Evolutionary conservation across 208 protist genomes (phyloP).

Genomic region (Leptomonas seymouri): DNA sequence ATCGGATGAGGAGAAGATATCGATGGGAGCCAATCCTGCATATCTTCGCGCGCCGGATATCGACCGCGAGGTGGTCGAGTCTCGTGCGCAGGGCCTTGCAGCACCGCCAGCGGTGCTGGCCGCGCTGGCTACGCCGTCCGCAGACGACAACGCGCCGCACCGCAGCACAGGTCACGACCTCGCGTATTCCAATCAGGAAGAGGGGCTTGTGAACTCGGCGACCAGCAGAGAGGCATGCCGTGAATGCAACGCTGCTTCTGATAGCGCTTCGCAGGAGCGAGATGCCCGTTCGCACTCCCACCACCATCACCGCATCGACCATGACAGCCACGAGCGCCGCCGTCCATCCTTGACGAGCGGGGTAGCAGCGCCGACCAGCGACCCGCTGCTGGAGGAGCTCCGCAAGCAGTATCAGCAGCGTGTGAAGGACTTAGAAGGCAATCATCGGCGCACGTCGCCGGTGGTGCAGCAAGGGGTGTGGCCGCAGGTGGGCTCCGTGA

Average conservation of each 20-base stretch:
- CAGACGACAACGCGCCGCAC: not conserved
- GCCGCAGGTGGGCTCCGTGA: conserved; percentile 5
- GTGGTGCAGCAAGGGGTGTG: conserved; percentile 10
- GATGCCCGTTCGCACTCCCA: too few relatives aligned
- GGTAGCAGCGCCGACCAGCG: not conserved
- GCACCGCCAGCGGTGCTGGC: not conserved
- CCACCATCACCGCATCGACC: not conserved
- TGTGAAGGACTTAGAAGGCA: conserved; percentile 42
- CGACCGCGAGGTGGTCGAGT: conserved; percentile 22
- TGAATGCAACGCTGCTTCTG: not conserved
- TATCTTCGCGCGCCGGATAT: conserved; percentile 64
- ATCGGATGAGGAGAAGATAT: conserved; percentile 73
- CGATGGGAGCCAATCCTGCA: conserved; percentile 75
- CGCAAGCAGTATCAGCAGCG: conserved; percentile 52
- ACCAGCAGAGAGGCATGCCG: not conserved
- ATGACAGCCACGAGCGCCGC: not conserved
- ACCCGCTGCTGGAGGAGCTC: conserved; percentile 51
- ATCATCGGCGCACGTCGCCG: not conserved
- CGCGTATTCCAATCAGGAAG: not conserved
- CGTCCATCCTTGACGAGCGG: not conserved
- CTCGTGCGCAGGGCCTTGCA: conserved; percentile 14
- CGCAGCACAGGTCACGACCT: conserved; percentile 1
- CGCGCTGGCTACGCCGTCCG: not conserved
- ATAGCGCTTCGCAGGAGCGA: too few relatives aligned
- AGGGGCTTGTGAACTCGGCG: conserved; percentile 16